Base-by-base conservation (phyloP, 768 basidiomycete species). In the Russula abietina region DNA sequence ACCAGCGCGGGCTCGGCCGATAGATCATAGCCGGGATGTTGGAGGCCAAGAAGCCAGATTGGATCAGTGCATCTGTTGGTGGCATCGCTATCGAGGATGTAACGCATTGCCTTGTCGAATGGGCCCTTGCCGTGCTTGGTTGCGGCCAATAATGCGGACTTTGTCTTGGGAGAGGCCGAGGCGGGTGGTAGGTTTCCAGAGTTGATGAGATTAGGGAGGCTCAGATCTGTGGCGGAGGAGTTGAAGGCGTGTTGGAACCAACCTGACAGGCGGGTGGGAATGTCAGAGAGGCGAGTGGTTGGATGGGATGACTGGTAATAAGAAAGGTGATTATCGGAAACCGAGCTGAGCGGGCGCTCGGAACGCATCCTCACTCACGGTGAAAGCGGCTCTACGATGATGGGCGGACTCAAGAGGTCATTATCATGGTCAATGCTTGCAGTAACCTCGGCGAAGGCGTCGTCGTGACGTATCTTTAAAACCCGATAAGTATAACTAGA, bases 81-180 rank as follows among this genome's bases (percentile, higher is more conserved):
- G 19, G 93, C 84, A 73, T 98, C 95, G 67, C 84, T 84, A 75
- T 98, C 95, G 64, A 96, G 80, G n/a, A 98, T 78, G 75, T 93
- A 91, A 50, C 93, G 80, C 79, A 93, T 84, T 3, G 89, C 91
- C 72, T 88, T 89, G 76, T 91, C 89, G 55, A 91, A 74, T 62
- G 88, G 86, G 26, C 85, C 87, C 68, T 87, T 88, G 46, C 88
- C 85, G 68, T 87, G 83, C 69, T 84, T 86, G 2, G 86, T 87
- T 0, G 86, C 87, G 1, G 83, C 81, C 54, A 91, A 77, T 14
- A 91, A 76, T 0, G 85, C 79, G 1, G 74, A 64, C 70, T 81
- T 81, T 62, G 74, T 61, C 69, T 79, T 82, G 50, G 83, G 79
- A 1, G 76, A 77, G 43, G 62, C 66, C 6, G 73, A 72, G 0